Evolutionary conservation across 441 rosid genomes (phyloP).

Genomic region (Gossypium aridum): DNA sequence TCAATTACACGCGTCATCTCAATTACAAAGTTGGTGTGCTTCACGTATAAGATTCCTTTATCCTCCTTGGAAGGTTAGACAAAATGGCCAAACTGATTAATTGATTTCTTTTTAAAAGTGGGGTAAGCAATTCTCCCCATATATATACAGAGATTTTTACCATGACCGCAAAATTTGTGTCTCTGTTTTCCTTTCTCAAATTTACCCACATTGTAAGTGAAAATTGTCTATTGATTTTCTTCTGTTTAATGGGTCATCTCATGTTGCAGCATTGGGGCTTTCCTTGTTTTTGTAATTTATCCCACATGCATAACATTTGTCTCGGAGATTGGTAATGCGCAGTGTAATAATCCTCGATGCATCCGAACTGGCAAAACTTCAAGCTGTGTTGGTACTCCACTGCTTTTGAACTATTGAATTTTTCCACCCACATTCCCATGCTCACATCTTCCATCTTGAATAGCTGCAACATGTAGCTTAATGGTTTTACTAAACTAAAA

Average conservation of each 20-base stretch:
- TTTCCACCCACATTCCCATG: slow-evolving; percentile 74
- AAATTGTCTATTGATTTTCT: neutral
- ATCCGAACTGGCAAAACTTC: slow-evolving; percentile 48
- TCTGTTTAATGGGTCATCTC: slow-evolving; percentile 29
- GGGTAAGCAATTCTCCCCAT: slow-evolving; percentile 6
- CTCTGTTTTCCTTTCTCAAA: slow-evolving; percentile 13
- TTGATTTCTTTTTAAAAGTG: neutral
- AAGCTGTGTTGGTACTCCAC: slow-evolving; percentile 46
- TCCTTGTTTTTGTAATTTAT: slow-evolving; percentile 37
- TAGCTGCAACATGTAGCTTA: slow-evolving; percentile 31
- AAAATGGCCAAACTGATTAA: neutral
- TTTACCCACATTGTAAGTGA: neutral
- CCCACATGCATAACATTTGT: slow-evolving; percentile 69
- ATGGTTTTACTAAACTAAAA: neutral
- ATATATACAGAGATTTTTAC: slow-evolving; percentile 34
- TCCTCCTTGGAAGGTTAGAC: neutral
- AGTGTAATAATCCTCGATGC: slow-evolving; percentile 56
- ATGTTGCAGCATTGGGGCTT: slow-evolving; percentile 57
- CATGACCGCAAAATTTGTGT: slow-evolving; percentile 34
- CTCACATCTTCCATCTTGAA: slow-evolving; percentile 77
- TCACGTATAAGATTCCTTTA: neutral
- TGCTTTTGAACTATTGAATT: slow-evolving; percentile 29
- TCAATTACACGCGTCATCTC: too few species aligned
- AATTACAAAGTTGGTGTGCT: neutral
- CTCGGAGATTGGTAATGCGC: slow-evolving; percentile 70